phyloP scores from a whole-genome alignment of 805 yeast species.

The Torulaspora franciscae region DNA sequence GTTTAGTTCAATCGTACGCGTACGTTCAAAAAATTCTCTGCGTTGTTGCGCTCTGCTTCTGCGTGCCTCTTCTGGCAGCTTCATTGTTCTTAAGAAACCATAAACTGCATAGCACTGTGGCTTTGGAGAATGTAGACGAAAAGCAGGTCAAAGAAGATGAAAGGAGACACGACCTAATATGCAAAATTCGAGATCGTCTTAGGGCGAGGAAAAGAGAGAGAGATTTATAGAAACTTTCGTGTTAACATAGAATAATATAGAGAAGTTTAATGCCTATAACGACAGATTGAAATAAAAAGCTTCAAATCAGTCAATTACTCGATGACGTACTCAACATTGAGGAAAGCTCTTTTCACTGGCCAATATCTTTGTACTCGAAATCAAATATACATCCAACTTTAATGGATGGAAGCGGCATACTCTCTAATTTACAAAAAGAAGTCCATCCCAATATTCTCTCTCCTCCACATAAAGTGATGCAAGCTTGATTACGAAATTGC shows the following conservation, averaged over 20 bases:
- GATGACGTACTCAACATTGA: too few species aligned
- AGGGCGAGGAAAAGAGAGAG: neutral
- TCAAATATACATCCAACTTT: too few species aligned
- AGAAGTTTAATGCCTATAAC: neutral
- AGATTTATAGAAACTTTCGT: neutral
- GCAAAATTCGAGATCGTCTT: slow-evolving; percentile 3
- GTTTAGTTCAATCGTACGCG: slow-evolving; percentile 49
- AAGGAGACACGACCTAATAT: slow-evolving; percentile 2
- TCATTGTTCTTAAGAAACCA: slow-evolving; percentile 51
- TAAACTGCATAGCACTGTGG: slow-evolving; percentile 32
- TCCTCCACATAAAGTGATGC: too few species aligned
- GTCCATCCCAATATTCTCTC: too few species aligned
- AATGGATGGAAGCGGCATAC: too few species aligned
- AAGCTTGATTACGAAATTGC: neutral
- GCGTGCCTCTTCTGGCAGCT: slow-evolving; percentile 45
- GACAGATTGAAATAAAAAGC: too few species aligned
- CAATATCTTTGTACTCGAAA: too few species aligned
- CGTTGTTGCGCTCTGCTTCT: slow-evolving; percentile 49
- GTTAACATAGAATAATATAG: neutral
- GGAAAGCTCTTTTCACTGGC: too few species aligned
- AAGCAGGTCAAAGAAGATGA: slow-evolving; percentile 4
- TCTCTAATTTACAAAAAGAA: too few species aligned
- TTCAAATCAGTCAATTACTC: too few species aligned
- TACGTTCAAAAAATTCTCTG: slow-evolving; percentile 50
- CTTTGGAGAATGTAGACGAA: slow-evolving; percentile 10